These are phyloP conservation scores for Boletus tylopilopsis DNA, from an alignment of 768 basidiomycete genomes.

Conservation along the genomic window DNA sequence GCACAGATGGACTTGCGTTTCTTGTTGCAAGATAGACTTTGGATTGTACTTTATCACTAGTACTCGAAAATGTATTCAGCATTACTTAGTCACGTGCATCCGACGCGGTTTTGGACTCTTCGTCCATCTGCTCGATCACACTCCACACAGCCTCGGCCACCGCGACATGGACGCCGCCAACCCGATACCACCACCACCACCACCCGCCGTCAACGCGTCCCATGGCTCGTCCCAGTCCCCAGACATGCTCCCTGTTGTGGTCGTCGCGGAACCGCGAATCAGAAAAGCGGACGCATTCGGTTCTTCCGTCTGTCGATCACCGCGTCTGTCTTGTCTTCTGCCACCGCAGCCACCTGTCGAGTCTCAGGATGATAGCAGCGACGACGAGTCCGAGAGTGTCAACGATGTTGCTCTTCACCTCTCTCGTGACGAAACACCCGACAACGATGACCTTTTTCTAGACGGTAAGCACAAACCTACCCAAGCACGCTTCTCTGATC, in stretches of 20 bases:
- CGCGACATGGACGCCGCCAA: conserved; percentile 15
- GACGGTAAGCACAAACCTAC: conserved; percentile 36
- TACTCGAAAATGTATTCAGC: background rate
- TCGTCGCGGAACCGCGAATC: conserved; percentile 28
- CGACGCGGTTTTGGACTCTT: conserved; percentile 30
- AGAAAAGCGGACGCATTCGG: conserved; percentile 24
- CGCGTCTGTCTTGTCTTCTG: conserved; percentile 44
- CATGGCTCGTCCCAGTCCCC: conserved; percentile 51
- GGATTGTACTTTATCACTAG: conserved; percentile 5
- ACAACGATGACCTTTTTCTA: conserved; percentile 39
- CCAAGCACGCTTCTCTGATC: conserved; percentile 4
- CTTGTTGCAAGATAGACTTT: conserved; percentile 3
- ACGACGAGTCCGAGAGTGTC: conserved; percentile 31
- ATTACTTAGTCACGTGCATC: conserved; percentile 26
- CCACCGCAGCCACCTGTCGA: conserved; percentile 22
- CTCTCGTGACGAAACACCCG: conserved; percentile 49
- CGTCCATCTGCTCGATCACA: conserved; percentile 15
- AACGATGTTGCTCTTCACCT: conserved; percentile 22
- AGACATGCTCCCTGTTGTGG: conserved; percentile 43
- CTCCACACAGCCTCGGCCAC: background rate
- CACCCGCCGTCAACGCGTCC: conserved; percentile 32
- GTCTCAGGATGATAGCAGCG: conserved; percentile 19
- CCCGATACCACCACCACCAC: conserved; percentile 22
- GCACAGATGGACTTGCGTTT: conserved; percentile 1
- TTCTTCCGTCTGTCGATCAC: conserved; percentile 46